Percentiles rank a stretch among this genome's conserved stretches.
Evolutionary conservation across 2,329 filamentous ascomycete species (phyloP).

Genomic region (Sporothrix inflata): DNA sequence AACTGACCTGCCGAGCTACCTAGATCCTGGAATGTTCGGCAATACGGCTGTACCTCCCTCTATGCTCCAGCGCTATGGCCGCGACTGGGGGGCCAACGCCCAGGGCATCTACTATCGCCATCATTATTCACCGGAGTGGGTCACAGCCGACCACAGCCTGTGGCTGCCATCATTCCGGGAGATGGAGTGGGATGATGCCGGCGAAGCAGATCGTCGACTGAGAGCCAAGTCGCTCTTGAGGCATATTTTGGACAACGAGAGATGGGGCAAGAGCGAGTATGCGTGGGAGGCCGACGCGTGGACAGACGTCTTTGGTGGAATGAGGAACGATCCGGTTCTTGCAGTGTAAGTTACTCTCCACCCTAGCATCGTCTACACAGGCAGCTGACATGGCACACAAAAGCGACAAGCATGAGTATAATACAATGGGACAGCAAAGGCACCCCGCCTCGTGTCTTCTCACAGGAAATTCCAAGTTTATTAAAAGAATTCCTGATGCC

Average conservation of each 20-base stretch:
- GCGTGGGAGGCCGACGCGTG: constrained; percentile 14
- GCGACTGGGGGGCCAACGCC: constrained; percentile 12
- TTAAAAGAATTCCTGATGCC: constrained; percentile 20
- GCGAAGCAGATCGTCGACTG: constrained; percentile 9
- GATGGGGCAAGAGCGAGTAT: constrained; percentile 20
- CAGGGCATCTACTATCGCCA: constrained; percentile 18
- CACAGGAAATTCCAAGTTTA: constrained; percentile 13
- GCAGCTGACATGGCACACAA: constrained; percentile 11
- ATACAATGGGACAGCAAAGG: constrained; percentile 15
- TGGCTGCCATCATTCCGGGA: constrained; percentile 2
- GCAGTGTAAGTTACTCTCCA: constrained; percentile 7
- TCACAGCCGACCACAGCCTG: constrained; percentile 11
- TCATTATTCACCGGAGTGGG: constrained; percentile 19
- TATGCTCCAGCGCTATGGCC: neutral
- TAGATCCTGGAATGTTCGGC: constrained; percentile 10
- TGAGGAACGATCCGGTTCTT: constrained; percentile 18
- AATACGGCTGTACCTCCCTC: neutral
- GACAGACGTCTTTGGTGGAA: constrained; percentile 18
- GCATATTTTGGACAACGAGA: constrained; percentile 7
- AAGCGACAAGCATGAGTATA: constrained; percentile 20
- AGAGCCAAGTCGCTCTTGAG: constrained; percentile 11
- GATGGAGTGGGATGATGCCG: constrained; percentile 12
- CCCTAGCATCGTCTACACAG: neutral
- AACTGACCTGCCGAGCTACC: constrained; percentile 17
- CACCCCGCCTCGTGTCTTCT: constrained; percentile 6